phyloP scores from a whole-genome alignment of 2,329 filamentous ascomycete genomes.

The Xylariaceae sp. region DNA sequence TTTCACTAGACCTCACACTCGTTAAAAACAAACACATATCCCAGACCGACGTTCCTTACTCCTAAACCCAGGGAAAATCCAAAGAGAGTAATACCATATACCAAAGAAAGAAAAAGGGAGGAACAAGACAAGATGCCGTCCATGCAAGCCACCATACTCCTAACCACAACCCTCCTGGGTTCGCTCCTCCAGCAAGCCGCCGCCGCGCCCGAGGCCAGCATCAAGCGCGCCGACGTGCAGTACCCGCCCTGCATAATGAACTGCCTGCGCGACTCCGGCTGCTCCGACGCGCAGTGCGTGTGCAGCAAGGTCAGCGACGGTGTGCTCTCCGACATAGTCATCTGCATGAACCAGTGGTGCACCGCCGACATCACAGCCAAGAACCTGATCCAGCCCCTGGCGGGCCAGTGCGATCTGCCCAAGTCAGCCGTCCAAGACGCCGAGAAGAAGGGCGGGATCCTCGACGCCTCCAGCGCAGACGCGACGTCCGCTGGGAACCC shows the following conservation, averaged over 20 bases:
- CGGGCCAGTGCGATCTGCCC: slow-evolving; percentile 34
- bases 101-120: neutral
- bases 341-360: slow-evolving; percentile 40
- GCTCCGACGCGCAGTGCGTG: slow-evolving; percentile 35
- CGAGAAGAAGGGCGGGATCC: slow-evolving; percentile 25
- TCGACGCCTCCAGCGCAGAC: neutral
- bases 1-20: neutral
- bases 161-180: slow-evolving; percentile 26
- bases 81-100: neutral
- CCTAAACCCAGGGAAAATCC: slow-evolving; percentile 8
- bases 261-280: slow-evolving; percentile 36
- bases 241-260: slow-evolving; percentile 35
- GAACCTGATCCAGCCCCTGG: slow-evolving; percentile 34
- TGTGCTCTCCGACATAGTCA: slow-evolving; percentile 37
- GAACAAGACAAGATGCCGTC: slow-evolving; percentile 24
- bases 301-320: slow-evolving; percentile 34
- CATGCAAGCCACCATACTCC: slow-evolving; percentile 22
- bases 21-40: neutral
- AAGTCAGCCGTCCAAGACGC: slow-evolving; percentile 33
- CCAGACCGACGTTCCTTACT: neutral
- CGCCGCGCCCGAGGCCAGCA: slow-evolving; percentile 14
- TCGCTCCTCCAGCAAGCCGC: slow-evolving; percentile 25
- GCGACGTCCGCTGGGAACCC: slow-evolving; percentile 10
- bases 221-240: slow-evolving; percentile 17
- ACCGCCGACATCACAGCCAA: slow-evolving; percentile 31